Evolutionary conservation across 306 rosid genomes (phyloP).

Genomic region (Dalbergia cochinchinensis): DNA sequence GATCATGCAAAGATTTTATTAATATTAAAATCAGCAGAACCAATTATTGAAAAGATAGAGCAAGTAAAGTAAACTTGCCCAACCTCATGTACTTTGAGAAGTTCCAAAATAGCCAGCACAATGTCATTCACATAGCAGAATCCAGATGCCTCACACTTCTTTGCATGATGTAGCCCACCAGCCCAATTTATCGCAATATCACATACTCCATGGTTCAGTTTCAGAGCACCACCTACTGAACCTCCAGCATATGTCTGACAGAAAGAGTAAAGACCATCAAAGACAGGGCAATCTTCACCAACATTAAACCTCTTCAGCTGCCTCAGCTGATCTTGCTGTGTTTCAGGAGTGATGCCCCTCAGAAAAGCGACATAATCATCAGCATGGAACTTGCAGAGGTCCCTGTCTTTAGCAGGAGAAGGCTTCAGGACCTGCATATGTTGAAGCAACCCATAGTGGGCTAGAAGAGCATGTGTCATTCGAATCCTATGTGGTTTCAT

Average conservation of each 20-base stretch:
- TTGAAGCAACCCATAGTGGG: constrained; percentile 63
- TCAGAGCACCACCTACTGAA: constrained; percentile 62
- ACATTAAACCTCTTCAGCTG: constrained; percentile 62
- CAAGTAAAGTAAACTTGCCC: constrained; percentile 18
- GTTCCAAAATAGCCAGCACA: constrained; percentile 62
- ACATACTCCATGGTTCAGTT: constrained; percentile 50
- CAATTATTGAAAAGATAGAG: constrained; percentile 12
- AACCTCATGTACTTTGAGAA: constrained; percentile 62
- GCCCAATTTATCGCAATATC: constrained; percentile 66
- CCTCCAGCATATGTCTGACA: constrained; percentile 65
- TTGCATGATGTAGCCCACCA: constrained; percentile 64
- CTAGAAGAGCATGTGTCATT: constrained; percentile 64
- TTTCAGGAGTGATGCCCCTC: constrained; percentile 61
- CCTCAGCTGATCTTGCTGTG: constrained; percentile 60
- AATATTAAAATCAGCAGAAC: constrained; percentile 31
- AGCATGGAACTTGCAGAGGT: constrained; percentile 64
- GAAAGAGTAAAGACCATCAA: constrained; percentile 63
- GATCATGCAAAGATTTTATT: constrained; percentile 18
- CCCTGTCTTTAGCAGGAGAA: constrained; percentile 57
- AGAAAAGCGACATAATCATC: constrained; percentile 59
- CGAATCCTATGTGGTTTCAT: constrained; percentile 64
- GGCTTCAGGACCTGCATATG: constrained; percentile 65
- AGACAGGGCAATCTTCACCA: constrained; percentile 62
- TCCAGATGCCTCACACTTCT: constrained; percentile 66
- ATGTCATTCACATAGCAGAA: constrained; percentile 63